Evolutionary conservation across 163 green algal species (phyloP).

Genomic region (Chlamydomonas reinhardtii): DNA sequence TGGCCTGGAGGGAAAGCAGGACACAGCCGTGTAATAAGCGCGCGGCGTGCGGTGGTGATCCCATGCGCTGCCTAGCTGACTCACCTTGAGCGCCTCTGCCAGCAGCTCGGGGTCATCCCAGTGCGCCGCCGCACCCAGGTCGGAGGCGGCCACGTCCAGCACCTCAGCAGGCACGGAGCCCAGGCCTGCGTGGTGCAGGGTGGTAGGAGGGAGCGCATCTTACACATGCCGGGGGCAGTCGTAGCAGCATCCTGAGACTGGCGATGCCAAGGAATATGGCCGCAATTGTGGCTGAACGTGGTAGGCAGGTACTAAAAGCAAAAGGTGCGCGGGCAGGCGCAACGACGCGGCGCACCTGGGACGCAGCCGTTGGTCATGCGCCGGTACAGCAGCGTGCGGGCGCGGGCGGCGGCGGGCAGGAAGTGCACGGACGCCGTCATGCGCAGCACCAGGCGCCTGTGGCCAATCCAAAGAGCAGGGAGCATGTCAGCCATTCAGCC

Average conservation of each 20-base stretch:
- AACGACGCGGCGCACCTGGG: slow-evolving; percentile 15
- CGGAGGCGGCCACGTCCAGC: neutral
- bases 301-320: no score
- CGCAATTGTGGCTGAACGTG: no score
- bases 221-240: no score
- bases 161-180: neutral
- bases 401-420: slow-evolving; percentile 37
- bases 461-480: neutral
- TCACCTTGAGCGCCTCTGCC: slow-evolving; percentile 28
- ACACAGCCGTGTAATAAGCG: no score
- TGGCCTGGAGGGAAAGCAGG: no score
- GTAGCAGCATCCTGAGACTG: no score
- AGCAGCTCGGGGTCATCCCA: neutral
- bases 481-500: neutral
- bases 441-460: slow-evolving; percentile 53
- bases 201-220: no score
- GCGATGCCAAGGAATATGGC: no score
- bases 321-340: no score
- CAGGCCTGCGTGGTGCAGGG: no score
- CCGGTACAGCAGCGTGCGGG: slow-evolving; percentile 44
- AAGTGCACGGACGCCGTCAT: slow-evolving; percentile 55
- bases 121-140: neutral
- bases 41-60: no score
- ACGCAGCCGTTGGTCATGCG: slow-evolving; percentile 41
- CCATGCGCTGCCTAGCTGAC: no score